phyloP scores from a whole-genome alignment of 2,329 filamentous ascomycete genomes.

The Bimuria novae-zelandiae region DNA sequence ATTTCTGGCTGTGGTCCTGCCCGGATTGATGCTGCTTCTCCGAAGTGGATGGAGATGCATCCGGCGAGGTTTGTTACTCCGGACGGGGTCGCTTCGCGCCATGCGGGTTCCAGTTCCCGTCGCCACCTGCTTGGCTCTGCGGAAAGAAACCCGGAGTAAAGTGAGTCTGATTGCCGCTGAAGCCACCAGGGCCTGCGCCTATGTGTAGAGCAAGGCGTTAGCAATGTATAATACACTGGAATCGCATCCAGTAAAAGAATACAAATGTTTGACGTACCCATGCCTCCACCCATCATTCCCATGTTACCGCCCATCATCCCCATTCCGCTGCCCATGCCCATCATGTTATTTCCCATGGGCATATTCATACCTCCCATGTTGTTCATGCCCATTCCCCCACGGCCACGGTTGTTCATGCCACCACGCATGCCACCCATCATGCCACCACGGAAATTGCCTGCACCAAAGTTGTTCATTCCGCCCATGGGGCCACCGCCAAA shows the following conservation, averaged over 20 bases:
- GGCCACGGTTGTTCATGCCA: constrained; percentile 53
- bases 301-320: constrained; percentile 14
- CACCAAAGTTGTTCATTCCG: constrained; percentile 46
- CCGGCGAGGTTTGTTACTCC: constrained; percentile 53
- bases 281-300: constrained; percentile 30
- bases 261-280: constrained; percentile 31
- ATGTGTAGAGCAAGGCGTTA: constrained; percentile 4
- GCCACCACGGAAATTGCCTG: constrained; percentile 50
- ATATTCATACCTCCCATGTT: constrained; percentile 44
- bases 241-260: background rate
- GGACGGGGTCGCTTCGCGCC: constrained; percentile 79
- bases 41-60: background rate
- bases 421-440: constrained; percentile 48
- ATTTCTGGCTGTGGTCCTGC: background rate
- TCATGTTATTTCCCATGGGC: constrained; percentile 39
- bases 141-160: constrained; percentile 77
- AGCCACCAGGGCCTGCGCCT: constrained; percentile 52
- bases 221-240: constrained; percentile 5
- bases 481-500: constrained; percentile 48
- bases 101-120: constrained; percentile 79
- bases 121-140: constrained; percentile 52
- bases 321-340: constrained; percentile 54
- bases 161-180: constrained; percentile 66
- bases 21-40: background rate
- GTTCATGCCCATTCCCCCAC: constrained; percentile 43